Evolutionary conservation across 148 eudicot genomes (phyloP).

Genomic region (Selenicereus undatus): DNA sequence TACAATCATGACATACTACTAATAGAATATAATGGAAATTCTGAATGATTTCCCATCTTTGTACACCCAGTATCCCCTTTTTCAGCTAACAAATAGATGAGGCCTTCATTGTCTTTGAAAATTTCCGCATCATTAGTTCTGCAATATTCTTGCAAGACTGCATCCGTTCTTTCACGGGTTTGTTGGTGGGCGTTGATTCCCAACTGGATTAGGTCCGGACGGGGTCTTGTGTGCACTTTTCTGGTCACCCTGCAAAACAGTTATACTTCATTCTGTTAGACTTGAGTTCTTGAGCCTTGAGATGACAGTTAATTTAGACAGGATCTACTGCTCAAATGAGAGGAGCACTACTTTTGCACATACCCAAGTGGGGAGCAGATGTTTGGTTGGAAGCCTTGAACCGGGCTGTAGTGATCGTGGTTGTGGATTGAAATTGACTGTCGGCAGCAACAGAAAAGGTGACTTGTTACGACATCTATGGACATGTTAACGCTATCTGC

Average conservation of each 20-base stretch:
- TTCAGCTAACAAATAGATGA: conserved; percentile 13
- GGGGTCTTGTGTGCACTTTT: conserved; percentile 45
- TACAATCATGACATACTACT: background rate
- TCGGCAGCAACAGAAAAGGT: conserved; percentile 16
- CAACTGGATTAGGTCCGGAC: conserved; percentile 62
- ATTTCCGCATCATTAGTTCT: conserved; percentile 22
- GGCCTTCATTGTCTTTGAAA: conserved; percentile 16
- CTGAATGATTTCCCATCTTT: conserved; percentile 23
- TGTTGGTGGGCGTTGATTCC: conserved; percentile 53
- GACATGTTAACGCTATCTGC: background rate
- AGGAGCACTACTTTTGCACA: conserved; percentile 12
- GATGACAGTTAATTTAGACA: background rate
- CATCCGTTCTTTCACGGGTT: conserved; percentile 35
- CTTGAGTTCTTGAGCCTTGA: conserved; percentile 1
- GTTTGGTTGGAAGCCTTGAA: conserved; percentile 21
- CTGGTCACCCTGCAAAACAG: conserved; percentile 36
- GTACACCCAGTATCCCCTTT: conserved; percentile 34
- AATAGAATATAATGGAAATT: conserved; percentile 7
- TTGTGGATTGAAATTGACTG: conserved; percentile 36
- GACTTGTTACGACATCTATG: background rate
- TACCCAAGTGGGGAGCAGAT: conserved; percentile 32
- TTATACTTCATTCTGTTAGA: conserved; percentile 13
- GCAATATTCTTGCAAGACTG: conserved; percentile 18
- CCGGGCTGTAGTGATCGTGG: conserved; percentile 18
- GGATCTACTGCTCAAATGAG: background rate